Conservation (phyloP, 179 eudicot species). For the Beta macrorhiza region DNA sequence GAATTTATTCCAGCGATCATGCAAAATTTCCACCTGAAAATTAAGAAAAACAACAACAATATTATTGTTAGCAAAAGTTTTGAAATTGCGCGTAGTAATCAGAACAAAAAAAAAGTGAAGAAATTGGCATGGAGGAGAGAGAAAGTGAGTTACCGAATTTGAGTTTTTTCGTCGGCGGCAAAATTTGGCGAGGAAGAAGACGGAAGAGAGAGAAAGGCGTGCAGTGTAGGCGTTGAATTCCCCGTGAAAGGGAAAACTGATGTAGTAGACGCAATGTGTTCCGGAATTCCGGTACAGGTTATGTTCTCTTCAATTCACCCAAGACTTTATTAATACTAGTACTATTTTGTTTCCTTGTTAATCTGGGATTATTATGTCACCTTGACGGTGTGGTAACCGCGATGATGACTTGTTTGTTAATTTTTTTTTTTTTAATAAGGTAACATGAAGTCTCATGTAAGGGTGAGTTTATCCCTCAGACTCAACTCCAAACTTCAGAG, state of each 20-base stretch:
- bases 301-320: too few species aligned
- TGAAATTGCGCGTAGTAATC: neutral
- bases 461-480: too few species aligned
- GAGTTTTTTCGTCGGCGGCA: neutral
- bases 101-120: neutral
- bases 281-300: too few species aligned
- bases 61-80: neutral
- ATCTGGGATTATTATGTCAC: too few species aligned
- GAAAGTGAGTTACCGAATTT: neutral
- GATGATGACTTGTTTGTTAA: too few species aligned
- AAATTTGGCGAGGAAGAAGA: neutral
- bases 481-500: too few species aligned
- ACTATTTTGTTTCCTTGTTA: too few species aligned
- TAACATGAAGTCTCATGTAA: too few species aligned
- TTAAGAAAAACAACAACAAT: neutral
- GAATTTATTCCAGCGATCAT: neutral
- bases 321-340: too few species aligned
- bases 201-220: constrained; percentile 12
- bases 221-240: neutral
- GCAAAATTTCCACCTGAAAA: constrained; percentile 14
- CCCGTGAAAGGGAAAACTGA: neutral
- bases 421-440: too few species aligned
- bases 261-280: constrained; percentile 1
- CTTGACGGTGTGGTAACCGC: too few species aligned
- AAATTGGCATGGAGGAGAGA: neutral